Evolutionary conservation across 371 early-diverging fungal species (phyloP), one percentile per base, ranked within the genome.

Genomic region (Mortierella sp.): DNA sequence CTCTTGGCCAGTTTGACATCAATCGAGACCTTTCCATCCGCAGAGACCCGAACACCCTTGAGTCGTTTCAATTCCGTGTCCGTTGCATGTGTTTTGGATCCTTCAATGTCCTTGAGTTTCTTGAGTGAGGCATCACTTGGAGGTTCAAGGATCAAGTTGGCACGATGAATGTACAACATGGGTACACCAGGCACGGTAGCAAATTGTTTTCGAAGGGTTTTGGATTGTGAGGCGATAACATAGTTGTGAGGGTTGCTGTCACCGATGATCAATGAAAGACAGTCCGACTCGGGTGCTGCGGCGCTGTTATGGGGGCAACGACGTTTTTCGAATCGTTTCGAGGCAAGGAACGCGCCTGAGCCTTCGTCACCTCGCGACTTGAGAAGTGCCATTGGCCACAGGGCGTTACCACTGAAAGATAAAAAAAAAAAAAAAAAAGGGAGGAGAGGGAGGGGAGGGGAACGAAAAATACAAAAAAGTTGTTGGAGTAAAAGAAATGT

Each of bases 161-260:
- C 83, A 45, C 90, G 87, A 56, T 89, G 91, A 45, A 96, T 87
- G 75, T 95, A 92, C n/a, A 98, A 52, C 37, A 98, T 72, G 3
- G 98, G 98, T 4, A 93, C 91, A 5, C 96, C 97, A 1, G 96
- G 91, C 9, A 98, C 84, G 16, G 73, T 70, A 9, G 95, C 84
- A 55, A 97, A 80, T n/a, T 81, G 66, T 12, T 83, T 74, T 19
- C 95, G 88, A 28, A 97, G 84, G 5, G 80, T 75, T 16, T 77
- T 70, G 76, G 94, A 90, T 72, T 96, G 95, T 1, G 91, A 90
- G 2, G 94, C 97, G 0, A 97, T 88, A 48, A 92, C 90, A 63
- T 94, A 96, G 73, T 93, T 89, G 76, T 93, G 87, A 60, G 88
- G 82, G 77, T 98, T 97, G 29, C 84, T 81, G 1, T 69, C 72